Percentiles rank a stretch among this genome's conserved stretches.
phyloP scores from a whole-genome alignment of 306 rosid species.

The Ceratonia siliqua region DNA sequence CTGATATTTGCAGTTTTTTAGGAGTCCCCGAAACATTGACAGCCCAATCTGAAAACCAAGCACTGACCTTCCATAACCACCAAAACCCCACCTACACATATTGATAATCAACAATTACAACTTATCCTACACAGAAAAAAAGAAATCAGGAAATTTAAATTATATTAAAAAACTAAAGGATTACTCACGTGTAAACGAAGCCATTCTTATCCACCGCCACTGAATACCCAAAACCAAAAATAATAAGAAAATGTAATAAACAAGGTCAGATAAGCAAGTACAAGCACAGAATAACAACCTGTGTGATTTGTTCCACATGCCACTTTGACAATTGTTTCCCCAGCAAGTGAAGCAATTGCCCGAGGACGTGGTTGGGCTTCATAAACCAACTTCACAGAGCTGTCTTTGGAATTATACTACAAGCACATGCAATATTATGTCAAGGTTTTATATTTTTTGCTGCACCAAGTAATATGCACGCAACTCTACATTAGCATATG shows the following conservation, averaged over 20 bases:
- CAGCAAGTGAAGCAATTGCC: slow-evolving; percentile 81
- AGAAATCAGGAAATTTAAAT: slow-evolving; percentile 9
- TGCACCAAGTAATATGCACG: neutral
- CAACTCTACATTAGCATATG: neutral
- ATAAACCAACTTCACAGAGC: slow-evolving; percentile 91
- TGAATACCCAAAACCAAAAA: slow-evolving; percentile 44
- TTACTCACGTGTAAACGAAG: slow-evolving; percentile 86
- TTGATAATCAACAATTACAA: slow-evolving; percentile 28
- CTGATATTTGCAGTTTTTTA: slow-evolving; percentile 8
- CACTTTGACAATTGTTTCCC: slow-evolving; percentile 82
- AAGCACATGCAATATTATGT: slow-evolving; percentile 41
- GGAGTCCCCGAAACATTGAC: slow-evolving; percentile 19
- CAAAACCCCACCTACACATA: slow-evolving; percentile 89
- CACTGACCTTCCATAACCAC: slow-evolving; percentile 97
- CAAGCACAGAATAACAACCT: slow-evolving; percentile 34
- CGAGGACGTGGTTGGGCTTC: slow-evolving; percentile 97
- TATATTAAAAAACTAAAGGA: slow-evolving; percentile 13
- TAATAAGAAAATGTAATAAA: slow-evolving; percentile 19
- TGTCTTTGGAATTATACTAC: slow-evolving; percentile 93
- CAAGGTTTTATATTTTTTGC: slow-evolving; percentile 13
- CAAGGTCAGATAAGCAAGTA: neutral
- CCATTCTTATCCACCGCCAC: slow-evolving; percentile 97
- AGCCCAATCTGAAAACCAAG: slow-evolving; percentile 12
- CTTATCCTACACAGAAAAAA: slow-evolving; percentile 5
- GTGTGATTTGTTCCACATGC: slow-evolving; percentile 97